These are phyloP conservation scores for Ascochyta koolunga DNA, from an alignment of 2,329 filamentous ascomycete genomes.

Conservation along the genomic window DNA sequence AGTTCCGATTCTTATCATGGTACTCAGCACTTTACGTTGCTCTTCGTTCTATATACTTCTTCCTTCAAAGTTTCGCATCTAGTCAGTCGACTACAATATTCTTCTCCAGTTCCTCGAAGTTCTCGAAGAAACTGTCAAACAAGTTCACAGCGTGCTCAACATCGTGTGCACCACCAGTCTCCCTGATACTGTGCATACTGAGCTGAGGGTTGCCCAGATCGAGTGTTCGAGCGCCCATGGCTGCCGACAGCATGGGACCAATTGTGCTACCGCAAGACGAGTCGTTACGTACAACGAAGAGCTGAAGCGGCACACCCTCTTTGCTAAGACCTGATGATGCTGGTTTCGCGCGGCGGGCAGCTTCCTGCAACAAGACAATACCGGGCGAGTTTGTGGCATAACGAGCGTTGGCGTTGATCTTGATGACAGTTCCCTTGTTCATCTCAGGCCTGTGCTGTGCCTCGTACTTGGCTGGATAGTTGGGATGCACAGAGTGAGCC, in stretches of 20 bases:
- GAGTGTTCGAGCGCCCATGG: slow-evolving; percentile 83
- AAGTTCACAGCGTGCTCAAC: slow-evolving; percentile 84
- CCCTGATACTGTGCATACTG: slow-evolving; percentile 95
- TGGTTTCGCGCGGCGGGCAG: slow-evolving; percentile 67
- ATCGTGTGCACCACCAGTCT: slow-evolving; percentile 87
- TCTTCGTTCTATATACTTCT: slow-evolving; percentile 16
- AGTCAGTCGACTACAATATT: slow-evolving; percentile 81
- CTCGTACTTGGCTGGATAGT: slow-evolving; percentile 93
- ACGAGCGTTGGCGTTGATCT: slow-evolving; percentile 95
- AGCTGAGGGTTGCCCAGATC: slow-evolving; percentile 94
- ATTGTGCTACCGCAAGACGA: slow-evolving; percentile 95
- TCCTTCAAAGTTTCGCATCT: slow-evolving; percentile 32
- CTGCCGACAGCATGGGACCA: slow-evolving; percentile 91
- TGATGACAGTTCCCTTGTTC: slow-evolving; percentile 96
- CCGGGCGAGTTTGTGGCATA: slow-evolving; percentile 97
- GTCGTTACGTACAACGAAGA: slow-evolving; percentile 97
- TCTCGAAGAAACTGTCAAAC: slow-evolving; percentile 85
- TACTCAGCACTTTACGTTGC: slow-evolving; percentile 7
- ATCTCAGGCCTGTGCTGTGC: slow-evolving; percentile 88
- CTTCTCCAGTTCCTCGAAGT: slow-evolving; percentile 81
- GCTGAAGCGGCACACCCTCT: slow-evolving; percentile 81
- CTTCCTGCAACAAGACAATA: slow-evolving; percentile 89
- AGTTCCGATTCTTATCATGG: slow-evolving; percentile 11
- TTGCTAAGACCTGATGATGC: slow-evolving; percentile 54
- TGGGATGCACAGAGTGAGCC: slow-evolving; percentile 95